Base-by-base conservation (phyloP, 306 rosid genomes). In the Trifolium dubium region DNA sequence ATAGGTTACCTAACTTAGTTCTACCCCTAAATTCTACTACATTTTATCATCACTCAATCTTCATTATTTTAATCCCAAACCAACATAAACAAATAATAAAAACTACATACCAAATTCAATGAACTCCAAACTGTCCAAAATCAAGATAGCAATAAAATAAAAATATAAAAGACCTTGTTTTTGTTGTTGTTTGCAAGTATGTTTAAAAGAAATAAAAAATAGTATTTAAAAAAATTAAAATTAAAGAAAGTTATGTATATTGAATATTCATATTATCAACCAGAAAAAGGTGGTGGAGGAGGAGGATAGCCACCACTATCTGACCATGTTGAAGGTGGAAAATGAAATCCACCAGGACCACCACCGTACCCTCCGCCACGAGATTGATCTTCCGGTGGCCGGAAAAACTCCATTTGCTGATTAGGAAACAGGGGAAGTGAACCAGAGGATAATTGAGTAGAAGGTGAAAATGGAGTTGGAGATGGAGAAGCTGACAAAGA, bases 371-470 rank as follows among this genome's bases (percentile, higher is more conserved):
- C 62, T 0, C 82, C 77, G 5, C 78, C 68, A 1, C 4, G 82
- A 18, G 76, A 69, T 37, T 55, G 86, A 59, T 59, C 72, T 10
- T 58, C 74, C 18, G 86, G 93, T 12, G 78, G 85, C 47, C 61
- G 83, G 84, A 68, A 75, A 79, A 56, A 30, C 9, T 84, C 82
- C 29, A 23, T 2, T 50, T 86, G 91, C 29, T 75, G 89, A 58
- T 75, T 32, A 5, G 90, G 64, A n/a, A 84, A 82, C 89, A 83
- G 90, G 54, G 98, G 96, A 80, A 68, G 35, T 6, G 94, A 87
- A 79, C 69, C 93, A 77, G 92, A 83, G 84, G 91, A 74, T 1
- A 83, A 44, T 19, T 84, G 77, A 79, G 15, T 80, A 4, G 90
- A 82, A 4, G 87, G 80, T 10, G 81, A 63, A 63, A 78, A 82